These are phyloP conservation scores for Reutealis trisperma DNA, from an alignment of 345 rosid genomes.

Conservation along the genomic window DNA sequence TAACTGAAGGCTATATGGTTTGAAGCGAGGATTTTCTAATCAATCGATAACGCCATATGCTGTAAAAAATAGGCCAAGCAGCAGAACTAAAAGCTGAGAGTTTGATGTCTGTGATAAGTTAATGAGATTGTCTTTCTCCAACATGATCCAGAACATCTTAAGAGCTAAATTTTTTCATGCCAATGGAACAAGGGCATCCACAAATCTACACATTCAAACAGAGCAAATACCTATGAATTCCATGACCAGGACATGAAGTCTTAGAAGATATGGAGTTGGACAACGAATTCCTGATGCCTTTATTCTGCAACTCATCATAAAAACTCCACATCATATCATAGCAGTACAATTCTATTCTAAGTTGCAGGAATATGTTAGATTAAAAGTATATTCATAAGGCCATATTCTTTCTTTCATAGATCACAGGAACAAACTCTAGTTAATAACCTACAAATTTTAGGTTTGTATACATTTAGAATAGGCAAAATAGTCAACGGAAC, in stretches of 20 bases:
- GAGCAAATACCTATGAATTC: slow-evolving; percentile 78
- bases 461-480: background rate
- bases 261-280: slow-evolving; percentile 68
- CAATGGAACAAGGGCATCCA: background rate
- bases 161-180: background rate
- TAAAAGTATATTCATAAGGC: background rate
- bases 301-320: slow-evolving; percentile 52
- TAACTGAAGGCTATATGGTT: background rate
- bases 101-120: background rate
- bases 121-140: background rate
- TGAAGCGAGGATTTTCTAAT: background rate
- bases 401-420: background rate
- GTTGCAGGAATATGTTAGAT: background rate
- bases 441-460: background rate
- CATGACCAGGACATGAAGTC: slow-evolving; percentile 96
- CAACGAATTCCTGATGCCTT: slow-evolving; percentile 94
- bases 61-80: background rate
- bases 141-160: background rate
- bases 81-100: background rate
- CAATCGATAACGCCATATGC: background rate
- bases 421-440: background rate
- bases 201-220: background rate
- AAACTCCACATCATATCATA: background rate
- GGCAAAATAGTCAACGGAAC: background rate
- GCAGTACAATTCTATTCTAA: background rate